These are phyloP conservation scores for Ballota nigra DNA, from an alignment of 257 asterid species.

Conservation along the genomic window DNA sequence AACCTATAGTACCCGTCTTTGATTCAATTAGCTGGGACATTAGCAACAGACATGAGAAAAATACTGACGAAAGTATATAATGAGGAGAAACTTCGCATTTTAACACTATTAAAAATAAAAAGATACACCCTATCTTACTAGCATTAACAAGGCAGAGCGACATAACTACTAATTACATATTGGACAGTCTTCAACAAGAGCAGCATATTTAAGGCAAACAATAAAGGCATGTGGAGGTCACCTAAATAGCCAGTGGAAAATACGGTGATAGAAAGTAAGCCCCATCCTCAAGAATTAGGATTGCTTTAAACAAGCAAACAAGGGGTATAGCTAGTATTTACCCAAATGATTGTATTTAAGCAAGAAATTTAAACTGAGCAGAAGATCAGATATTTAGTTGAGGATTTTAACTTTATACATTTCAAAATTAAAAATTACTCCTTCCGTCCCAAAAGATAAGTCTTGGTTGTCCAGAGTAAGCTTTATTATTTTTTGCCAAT, in stretches of 20 bases:
- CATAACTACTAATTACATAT: background rate
- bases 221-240: background rate
- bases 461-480: background rate
- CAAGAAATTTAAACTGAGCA: conserved; percentile 6
- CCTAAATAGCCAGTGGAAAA: background rate
- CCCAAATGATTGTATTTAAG: background rate
- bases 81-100: background rate
- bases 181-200: background rate
- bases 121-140: background rate
- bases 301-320: background rate
- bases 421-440: background rate
- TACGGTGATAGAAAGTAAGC: background rate
- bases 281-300: background rate
- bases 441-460: background rate
- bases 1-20: background rate
- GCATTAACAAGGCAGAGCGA: background rate
- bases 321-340: background rate
- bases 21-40: background rate
- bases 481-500: background rate
- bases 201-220: conserved; percentile 8
- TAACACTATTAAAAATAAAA: background rate
- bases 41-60: background rate
- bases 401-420: background rate
- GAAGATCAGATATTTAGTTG: background rate
- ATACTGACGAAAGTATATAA: background rate